Base-by-base conservation (phyloP, 352 stramenopile species). In the Globisporangium canariense region DNA sequence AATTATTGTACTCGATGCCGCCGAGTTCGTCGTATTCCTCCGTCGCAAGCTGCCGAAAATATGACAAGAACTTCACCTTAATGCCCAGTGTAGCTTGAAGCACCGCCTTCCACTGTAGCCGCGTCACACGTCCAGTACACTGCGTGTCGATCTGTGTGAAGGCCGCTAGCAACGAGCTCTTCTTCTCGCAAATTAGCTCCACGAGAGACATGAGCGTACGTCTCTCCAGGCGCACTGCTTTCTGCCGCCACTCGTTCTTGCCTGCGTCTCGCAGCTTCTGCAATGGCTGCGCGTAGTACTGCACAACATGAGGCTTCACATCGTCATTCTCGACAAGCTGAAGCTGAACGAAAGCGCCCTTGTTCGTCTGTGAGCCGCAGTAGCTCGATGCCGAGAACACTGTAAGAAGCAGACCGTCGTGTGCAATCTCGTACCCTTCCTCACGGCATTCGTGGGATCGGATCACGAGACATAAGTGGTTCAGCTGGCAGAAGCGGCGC, bases 311-410 rank as follows among this genome's bases (percentile, higher is more conserved):
- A 0, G 90, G 91, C 68, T 96, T 94, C 14, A 98, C 70, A 49
- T 96, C 81, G 11, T 78, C 76, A 56, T 88, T 79, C 43, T 89
- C 76, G 30, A 81, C 76, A 8, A 90, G 58, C 40, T 90, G 70
- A 11, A 93, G 60, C 60, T 89, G 78, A 3, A 90, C 83, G 38
- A 89, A 91, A 3, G 86, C 86, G 16, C 86, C 85, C 53, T 96
- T 94, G 74, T 98, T 98, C 4, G 86, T 96, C 67, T 96, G 88
- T 8, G 87, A 95, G 2, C 89, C 90, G 61, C 91, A 97, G 67
- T 98, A 98, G 63, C 85, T 95, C 10, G 88, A 97, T 8, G 93
- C 93, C 11, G 88, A 97, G 69, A 98, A 98, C 4, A 98, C 86
- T 2, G 91, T 97, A 43, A 98, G 64, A 32, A 96, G 63, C 63